Evolutionary conservation across 106 monocot species (phyloP).

Genomic region (Apostasia ramifera): DNA sequence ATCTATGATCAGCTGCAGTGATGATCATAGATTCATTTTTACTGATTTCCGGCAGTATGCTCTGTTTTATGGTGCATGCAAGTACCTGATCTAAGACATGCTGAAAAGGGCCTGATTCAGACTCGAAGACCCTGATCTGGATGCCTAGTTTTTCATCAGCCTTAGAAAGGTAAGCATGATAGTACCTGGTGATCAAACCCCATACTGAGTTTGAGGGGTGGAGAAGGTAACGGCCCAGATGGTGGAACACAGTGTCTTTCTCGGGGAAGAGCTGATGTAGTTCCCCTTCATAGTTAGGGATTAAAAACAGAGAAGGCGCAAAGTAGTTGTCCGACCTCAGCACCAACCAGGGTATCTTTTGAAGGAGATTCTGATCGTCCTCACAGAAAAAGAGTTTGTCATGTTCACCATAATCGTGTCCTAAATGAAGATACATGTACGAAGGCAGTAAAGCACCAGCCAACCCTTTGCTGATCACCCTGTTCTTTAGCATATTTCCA

Average conservation of each 20-base stretch:
- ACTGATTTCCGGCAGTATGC: slow-evolving; percentile 33
- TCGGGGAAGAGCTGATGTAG: slow-evolving; percentile 54
- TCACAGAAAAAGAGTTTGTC: slow-evolving; percentile 79
- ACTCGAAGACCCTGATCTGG: slow-evolving; percentile 63
- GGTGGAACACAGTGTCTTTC: slow-evolving; percentile 80
- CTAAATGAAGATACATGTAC: slow-evolving; percentile 51
- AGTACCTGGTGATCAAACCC: slow-evolving; percentile 70
- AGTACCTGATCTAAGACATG: slow-evolving; percentile 30
- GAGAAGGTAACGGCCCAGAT: slow-evolving; percentile 72
- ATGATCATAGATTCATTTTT: not conserved
- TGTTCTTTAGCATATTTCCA: slow-evolving; percentile 49
- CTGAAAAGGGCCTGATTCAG: slow-evolving; percentile 29
- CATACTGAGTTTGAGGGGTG: slow-evolving; percentile 76
- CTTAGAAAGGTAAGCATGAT: slow-evolving; percentile 52
- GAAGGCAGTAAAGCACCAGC: slow-evolving; percentile 17
- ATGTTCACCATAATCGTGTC: slow-evolving; percentile 37
- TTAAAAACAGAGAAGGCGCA: slow-evolving; percentile 59
- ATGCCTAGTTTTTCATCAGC: slow-evolving; percentile 57
- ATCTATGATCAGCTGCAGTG: not conserved
- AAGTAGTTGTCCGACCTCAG: slow-evolving; percentile 77
- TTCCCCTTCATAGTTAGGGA: slow-evolving; percentile 47
- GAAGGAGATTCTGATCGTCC: slow-evolving; percentile 45
- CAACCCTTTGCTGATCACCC: slow-evolving; percentile 7
- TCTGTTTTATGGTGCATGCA: slow-evolving; percentile 27
- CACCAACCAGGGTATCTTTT: slow-evolving; percentile 64